Evolutionary conservation across 2,329 filamentous ascomycete species (phyloP).

Genomic region (Aspergillus sp.): DNA sequence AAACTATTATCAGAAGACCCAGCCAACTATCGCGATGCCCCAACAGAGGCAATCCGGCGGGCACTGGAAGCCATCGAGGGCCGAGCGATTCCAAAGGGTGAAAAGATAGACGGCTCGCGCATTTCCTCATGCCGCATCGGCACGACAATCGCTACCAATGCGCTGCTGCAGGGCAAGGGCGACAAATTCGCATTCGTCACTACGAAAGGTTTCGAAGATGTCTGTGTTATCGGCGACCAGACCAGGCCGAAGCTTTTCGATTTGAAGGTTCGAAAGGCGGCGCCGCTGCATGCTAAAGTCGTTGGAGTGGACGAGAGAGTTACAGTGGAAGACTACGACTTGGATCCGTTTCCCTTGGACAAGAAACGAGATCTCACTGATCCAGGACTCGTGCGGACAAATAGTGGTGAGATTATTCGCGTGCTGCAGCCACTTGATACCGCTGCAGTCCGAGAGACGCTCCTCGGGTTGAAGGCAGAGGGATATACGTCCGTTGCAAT

Average conservation of each 20-base stretch:
- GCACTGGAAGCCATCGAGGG: constrained; percentile 34
- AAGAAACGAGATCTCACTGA: constrained; percentile 44
- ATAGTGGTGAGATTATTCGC: constrained; percentile 63
- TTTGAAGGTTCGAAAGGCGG: constrained; percentile 75
- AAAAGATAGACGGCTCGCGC: constrained; percentile 16
- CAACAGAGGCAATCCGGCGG: constrained; percentile 80
- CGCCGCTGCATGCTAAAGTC: constrained; percentile 39
- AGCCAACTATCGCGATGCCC: constrained; percentile 41
- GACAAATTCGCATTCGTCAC: constrained; percentile 36
- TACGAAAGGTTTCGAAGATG: constrained; percentile 80
- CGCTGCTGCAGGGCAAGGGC: constrained; percentile 49
- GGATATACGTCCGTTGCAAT: constrained; percentile 80
- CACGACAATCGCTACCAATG: constrained; percentile 87
- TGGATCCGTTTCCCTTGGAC: constrained; percentile 20
- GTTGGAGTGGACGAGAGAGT: constrained; percentile 46
- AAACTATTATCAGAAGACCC: constrained; percentile 29
- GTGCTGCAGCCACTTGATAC: constrained; percentile 61
- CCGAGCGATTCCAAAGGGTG: constrained; percentile 10
- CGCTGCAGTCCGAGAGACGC: constrained; percentile 55
- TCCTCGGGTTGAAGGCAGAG: constrained; percentile 65
- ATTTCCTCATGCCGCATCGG: constrained; percentile 65
- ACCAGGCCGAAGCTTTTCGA: constrained; percentile 83
- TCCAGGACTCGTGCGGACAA: constrained; percentile 57
- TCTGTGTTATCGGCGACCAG: constrained; percentile 82
- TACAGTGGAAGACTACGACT: constrained; percentile 22